phyloP scores from a whole-genome alignment of 495 filamentous ascomycete genomes.

The Penicillium tannophilum region DNA sequence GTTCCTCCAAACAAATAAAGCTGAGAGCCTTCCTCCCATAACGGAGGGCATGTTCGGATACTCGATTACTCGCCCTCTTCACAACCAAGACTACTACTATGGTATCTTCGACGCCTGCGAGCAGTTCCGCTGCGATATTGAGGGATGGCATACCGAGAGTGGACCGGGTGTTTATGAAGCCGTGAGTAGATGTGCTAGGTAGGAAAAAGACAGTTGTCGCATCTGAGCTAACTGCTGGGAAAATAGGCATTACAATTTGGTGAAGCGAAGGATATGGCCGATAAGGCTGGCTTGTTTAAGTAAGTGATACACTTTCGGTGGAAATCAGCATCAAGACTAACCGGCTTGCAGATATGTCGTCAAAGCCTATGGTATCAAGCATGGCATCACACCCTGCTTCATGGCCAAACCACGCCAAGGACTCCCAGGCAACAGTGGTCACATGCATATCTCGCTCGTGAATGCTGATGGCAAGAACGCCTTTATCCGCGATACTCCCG shows the following conservation, averaged over 20 bases:
- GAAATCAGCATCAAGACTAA: background rate
- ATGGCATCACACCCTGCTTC: constrained; percentile 93
- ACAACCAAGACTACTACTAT: constrained; percentile 95
- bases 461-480: constrained; percentile 71
- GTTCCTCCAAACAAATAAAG: constrained; percentile 73
- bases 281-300: constrained; percentile 91
- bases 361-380: constrained; percentile 79
- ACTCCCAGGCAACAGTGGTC: constrained; percentile 88
- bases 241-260: constrained; percentile 76
- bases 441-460: constrained; percentile 86
- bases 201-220: background rate
- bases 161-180: constrained; percentile 97
- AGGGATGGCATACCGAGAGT: constrained; percentile 97
- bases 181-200: constrained; percentile 43
- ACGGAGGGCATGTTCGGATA: constrained; percentile 99
- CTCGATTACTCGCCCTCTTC: constrained; percentile 85
- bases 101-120: constrained; percentile 82
- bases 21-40: constrained; percentile 68
- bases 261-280: constrained; percentile 84
- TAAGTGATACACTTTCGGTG: constrained; percentile 33
- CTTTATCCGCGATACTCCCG: constrained; percentile 69
- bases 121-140: constrained; percentile 79
- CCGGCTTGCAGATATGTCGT: constrained; percentile 65
- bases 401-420: constrained; percentile 97
- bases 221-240: constrained; percentile 9